These are phyloP conservation scores for Globisporangium paddicum DNA, from an alignment of 352 stramenopile genomes.

Conservation along the genomic window DNA sequence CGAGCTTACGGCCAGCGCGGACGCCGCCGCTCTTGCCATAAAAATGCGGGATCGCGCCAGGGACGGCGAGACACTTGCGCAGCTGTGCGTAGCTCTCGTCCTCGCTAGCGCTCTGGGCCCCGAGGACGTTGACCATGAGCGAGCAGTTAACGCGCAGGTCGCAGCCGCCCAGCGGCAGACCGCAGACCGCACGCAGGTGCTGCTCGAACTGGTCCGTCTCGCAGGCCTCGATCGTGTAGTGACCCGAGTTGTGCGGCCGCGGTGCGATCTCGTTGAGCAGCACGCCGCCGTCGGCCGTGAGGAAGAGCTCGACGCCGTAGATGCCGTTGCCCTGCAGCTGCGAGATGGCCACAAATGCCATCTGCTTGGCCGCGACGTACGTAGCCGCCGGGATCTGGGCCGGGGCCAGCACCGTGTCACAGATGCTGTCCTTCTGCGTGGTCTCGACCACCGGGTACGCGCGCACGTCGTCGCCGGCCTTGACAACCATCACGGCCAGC, in stretches of 20 bases:
- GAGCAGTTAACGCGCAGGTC: slow-evolving; percentile 86
- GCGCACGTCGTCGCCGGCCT: slow-evolving; percentile 57
- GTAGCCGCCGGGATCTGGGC: slow-evolving; percentile 53
- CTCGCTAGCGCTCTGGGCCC: slow-evolving; percentile 50
- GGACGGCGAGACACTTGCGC: slow-evolving; percentile 55
- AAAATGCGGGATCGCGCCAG: slow-evolving; percentile 92
- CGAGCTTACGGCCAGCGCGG: slow-evolving; percentile 94
- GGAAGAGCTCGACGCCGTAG: slow-evolving; percentile 98
- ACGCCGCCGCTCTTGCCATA: slow-evolving; percentile 92
- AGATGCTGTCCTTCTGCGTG: slow-evolving; percentile 97
- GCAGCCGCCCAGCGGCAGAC: slow-evolving; percentile 93
- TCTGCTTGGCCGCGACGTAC: slow-evolving; percentile 38
- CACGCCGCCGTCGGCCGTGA: slow-evolving; percentile 83
- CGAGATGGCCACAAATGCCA: slow-evolving; percentile 69
- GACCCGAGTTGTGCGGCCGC: slow-evolving; percentile 98
- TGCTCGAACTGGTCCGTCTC: slow-evolving; percentile 98
- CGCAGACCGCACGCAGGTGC: slow-evolving; percentile 93
- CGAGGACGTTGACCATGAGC: slow-evolving; percentile 92
- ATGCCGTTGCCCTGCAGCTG: slow-evolving; percentile 85
- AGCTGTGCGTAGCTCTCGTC: slow-evolving; percentile 80
- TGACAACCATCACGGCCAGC: slow-evolving; percentile 96
- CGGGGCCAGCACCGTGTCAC: slow-evolving; percentile 93
- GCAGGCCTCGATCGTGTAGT: slow-evolving; percentile 99
- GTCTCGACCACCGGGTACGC: slow-evolving; percentile 97
- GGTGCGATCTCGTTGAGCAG: slow-evolving; percentile 97